Evolutionary conservation across 768 basidiomycete genomes (phyloP).

Genomic region (Candolleomyces aberdarensis): DNA sequence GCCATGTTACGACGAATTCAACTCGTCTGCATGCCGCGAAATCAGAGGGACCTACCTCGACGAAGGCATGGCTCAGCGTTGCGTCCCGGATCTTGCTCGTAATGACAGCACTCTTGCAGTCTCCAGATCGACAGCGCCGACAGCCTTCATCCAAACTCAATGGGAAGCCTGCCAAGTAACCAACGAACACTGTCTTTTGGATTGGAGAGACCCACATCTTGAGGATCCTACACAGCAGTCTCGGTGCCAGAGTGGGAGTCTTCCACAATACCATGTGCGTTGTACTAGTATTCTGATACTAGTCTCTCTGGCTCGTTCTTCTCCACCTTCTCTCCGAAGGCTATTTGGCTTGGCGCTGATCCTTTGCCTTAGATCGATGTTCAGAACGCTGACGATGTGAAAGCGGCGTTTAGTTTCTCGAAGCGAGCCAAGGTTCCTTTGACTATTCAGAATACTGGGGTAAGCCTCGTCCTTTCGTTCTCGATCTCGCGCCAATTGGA

Average conservation of each 20-base stretch:
- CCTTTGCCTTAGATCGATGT: conserved; percentile 35
- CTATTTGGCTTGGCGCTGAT: neutral
- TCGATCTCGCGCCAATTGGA: neutral
- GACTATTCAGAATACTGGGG: conserved; percentile 51
- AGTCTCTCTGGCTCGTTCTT: neutral
- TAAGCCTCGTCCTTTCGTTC: conserved; percentile 21
- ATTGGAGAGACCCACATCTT: conserved; percentile 33
- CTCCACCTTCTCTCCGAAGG: neutral
- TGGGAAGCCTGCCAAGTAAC: conserved; percentile 56
- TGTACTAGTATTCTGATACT: conserved; percentile 25
- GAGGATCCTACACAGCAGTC: conserved; percentile 18
- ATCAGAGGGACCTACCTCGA: conserved; percentile 14
- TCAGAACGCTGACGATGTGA: conserved; percentile 33
- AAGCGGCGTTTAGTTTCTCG: conserved; percentile 43
- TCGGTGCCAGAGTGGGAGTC: conserved; percentile 34
- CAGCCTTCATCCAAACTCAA: conserved; percentile 31
- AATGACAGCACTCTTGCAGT: conserved; percentile 3
- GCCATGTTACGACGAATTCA: conserved; percentile 17
- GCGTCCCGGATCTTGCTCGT: neutral
- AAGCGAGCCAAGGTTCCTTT: conserved; percentile 36
- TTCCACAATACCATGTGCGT: conserved; percentile 23
- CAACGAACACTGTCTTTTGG: conserved; percentile 44
- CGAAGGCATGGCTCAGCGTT: conserved; percentile 10
- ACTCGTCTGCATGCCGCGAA: conserved; percentile 12
- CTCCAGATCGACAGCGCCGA: conserved; percentile 10